Base-by-base conservation (phyloP, 2,329 filamentous ascomycete species). In the Ceratocystis colombiana region DNA sequence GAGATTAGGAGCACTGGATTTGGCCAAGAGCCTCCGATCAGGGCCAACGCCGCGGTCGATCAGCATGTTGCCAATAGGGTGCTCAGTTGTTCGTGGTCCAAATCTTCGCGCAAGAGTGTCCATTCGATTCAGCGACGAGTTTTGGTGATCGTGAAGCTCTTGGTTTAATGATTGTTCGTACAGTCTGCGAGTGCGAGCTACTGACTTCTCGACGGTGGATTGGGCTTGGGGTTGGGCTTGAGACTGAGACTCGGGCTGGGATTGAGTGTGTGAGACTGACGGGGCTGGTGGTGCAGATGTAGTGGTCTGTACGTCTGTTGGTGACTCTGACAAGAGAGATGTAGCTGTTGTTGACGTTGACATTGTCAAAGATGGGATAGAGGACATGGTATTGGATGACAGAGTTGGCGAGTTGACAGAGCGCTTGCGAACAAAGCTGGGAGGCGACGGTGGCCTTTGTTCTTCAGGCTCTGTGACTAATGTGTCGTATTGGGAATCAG, bases 161-260 rank as follows among this genome's bases (percentile, higher is more conserved):
- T 92, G 87, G 62, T 86, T 88, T 17, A 95, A 78, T 0, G 88
- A 88, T 69, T 90, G 89, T 69, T 95, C 92, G 71, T 96, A 96
- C 1, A 96, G 78, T 57, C 90, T 82, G 64, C 88, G 84, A 1
- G 83, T 83, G 69, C 92, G 88, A 3, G 65, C 65, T 20, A 86
- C 82, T 48, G 80, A 84, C 66, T 68, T 70, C 15, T 70, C 66
- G 6, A 28, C 53, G n/a, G 33, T 44, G 5, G 65, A 61, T 12
- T 57, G 44, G 28, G 62, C n/a, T 15, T 64, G 63, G 5, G 63
- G 7, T 2, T 33, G 1, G 5, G 33, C 30, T 15, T 59, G 33
- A 37, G 33, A 33, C 33, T 33, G 57, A 17, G 53, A 22, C 22
- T 55, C 17, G 12, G 50, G 20, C 37, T 59, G 62, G 7, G 61